Percentiles rank a stretch among this genome's conserved stretches.
Evolutionary conservation across 1,284 basidiomycete species (phyloP).

Genomic region (Ganoderma multipileum): DNA sequence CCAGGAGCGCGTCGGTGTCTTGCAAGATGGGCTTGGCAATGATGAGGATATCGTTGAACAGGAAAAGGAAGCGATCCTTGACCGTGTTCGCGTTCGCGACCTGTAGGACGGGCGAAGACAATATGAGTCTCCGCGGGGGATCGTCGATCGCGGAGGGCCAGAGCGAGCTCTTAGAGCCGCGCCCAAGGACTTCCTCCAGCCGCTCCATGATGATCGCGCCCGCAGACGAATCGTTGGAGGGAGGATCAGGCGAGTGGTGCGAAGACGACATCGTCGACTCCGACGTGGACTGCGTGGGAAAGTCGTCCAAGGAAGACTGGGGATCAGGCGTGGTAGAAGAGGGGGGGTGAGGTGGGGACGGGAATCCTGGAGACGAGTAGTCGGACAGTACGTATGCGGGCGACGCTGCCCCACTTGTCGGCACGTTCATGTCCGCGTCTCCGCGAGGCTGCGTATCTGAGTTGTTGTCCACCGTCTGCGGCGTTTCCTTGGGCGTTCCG

Average conservation of each 20-base stretch:
- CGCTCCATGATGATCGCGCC: conserved; percentile 64
- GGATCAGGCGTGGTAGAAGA: conserved; percentile 78
- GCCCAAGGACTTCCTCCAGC: conserved; percentile 71
- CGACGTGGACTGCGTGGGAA: conserved; percentile 55
- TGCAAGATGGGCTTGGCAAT: conserved; percentile 78
- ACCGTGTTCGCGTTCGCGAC: conserved; percentile 93
- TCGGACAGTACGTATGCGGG: conserved; percentile 29
- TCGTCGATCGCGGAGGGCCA: conserved; percentile 78
- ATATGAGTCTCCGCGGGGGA: conserved; percentile 84
- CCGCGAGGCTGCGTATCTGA: conserved; percentile 19
- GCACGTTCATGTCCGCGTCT: conserved; percentile 29
- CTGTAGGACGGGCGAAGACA: conserved; percentile 90
- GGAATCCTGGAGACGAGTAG: conserved; percentile 43
- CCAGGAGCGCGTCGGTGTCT: conserved; percentile 66
- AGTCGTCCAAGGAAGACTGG: conserved; percentile 68
- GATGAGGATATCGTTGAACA: conserved; percentile 94
- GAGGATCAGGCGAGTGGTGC: conserved; percentile 46
- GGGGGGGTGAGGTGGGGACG: conserved; percentile 62
- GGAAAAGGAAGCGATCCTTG: conserved; percentile 95
- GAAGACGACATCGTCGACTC: conserved; percentile 54
- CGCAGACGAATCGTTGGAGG: conserved; percentile 40
- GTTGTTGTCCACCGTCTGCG: conserved; percentile 18
- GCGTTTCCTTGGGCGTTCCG: conserved; percentile 32
- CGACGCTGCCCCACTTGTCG: conserved; percentile 31
- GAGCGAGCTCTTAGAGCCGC: conserved; percentile 63